Conservation (phyloP, 2,329 filamentous ascomycete species). For the Mycosphaerella arachidis region DNA sequence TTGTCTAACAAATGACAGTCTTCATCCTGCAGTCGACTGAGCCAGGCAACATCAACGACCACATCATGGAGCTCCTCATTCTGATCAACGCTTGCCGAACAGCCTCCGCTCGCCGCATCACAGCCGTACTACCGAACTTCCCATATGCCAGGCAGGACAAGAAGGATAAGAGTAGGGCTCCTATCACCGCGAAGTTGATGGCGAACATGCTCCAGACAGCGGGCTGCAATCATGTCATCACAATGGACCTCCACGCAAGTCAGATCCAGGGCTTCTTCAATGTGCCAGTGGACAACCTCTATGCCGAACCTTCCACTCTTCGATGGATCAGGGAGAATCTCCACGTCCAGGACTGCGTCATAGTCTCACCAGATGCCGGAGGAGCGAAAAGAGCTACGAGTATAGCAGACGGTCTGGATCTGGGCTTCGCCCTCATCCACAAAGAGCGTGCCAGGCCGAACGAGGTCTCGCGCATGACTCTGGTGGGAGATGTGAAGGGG, state of each 20-base stretch:
- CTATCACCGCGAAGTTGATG: slow-evolving; percentile 91
- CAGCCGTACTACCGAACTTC: slow-evolving; percentile 92
- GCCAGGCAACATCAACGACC: slow-evolving; percentile 95
- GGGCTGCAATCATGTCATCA: slow-evolving; percentile 89
- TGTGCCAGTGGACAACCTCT: slow-evolving; percentile 73
- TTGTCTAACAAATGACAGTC: slow-evolving; percentile 44
- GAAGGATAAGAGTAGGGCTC: slow-evolving; percentile 93
- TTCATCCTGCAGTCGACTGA: slow-evolving; percentile 95
- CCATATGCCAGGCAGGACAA: slow-evolving; percentile 96
- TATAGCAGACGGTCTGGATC: slow-evolving; percentile 86
- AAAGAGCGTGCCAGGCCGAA: slow-evolving; percentile 91
- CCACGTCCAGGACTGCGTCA: slow-evolving; percentile 75
- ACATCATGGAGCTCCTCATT: slow-evolving; percentile 95
- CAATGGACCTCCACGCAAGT: slow-evolving; percentile 90
- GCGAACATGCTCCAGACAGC: slow-evolving; percentile 97
- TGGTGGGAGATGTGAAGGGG: slow-evolving; percentile 89
- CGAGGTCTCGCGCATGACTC: slow-evolving; percentile 86
- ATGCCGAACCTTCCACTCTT: slow-evolving; percentile 87
- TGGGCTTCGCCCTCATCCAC: slow-evolving; percentile 90
- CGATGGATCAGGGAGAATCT: slow-evolving; percentile 89
- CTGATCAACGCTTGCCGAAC: slow-evolving; percentile 96
- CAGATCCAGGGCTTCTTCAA: slow-evolving; percentile 98
- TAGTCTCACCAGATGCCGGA: slow-evolving; percentile 91
- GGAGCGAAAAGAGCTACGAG: slow-evolving; percentile 90
- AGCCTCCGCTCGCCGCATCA: slow-evolving; percentile 82